Percentiles rank a stretch among this genome's conserved stretches.
Conservation (phyloP, 2,329 filamentous ascomycete species). For the Metarhizium album region DNA sequence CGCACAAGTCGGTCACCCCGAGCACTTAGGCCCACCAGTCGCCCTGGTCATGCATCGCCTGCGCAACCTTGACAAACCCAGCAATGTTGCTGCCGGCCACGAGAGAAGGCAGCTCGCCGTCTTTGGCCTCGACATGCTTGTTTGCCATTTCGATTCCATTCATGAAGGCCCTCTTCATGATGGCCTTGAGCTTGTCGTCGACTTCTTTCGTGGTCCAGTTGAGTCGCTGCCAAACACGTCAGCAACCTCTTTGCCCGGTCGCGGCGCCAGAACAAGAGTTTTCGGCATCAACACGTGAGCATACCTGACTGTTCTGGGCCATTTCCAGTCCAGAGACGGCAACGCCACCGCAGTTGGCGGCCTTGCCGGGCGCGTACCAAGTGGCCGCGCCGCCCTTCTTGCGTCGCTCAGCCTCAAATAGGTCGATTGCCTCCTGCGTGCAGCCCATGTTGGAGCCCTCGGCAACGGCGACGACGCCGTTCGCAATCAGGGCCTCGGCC, state of each 20-base stretch:
- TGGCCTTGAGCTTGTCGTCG: conserved; percentile 78
- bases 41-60: conserved; percentile 91
- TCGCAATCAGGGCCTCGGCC: conserved; percentile 67
- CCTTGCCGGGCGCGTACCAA: conserved; percentile 97
- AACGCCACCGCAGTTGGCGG: conserved; percentile 93
- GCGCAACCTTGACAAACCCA: conserved; percentile 90
- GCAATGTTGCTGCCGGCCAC: conserved; percentile 96
- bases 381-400: conserved; percentile 59
- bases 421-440: conserved; percentile 87
- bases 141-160: conserved; percentile 82
- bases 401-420: conserved; percentile 72
- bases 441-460: conserved; percentile 99
- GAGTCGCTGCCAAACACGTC: conserved; percentile 45
- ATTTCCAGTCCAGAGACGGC: conserved; percentile 97
- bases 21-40: conserved; percentile 60
- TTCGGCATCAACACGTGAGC: not conserved
- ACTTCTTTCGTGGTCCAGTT: conserved; percentile 85
- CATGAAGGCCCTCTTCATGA: conserved; percentile 92
- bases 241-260: not conserved
- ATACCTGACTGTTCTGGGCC: conserved; percentile 77
- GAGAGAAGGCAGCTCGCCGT: conserved; percentile 79
- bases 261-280: not conserved
- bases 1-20: not conserved
- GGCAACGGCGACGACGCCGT: conserved; percentile 75
- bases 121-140: conserved; percentile 68